Evolutionary conservation across 2,329 filamentous ascomycete genomes (phyloP).

Genomic region (Apiospora hydei): DNA sequence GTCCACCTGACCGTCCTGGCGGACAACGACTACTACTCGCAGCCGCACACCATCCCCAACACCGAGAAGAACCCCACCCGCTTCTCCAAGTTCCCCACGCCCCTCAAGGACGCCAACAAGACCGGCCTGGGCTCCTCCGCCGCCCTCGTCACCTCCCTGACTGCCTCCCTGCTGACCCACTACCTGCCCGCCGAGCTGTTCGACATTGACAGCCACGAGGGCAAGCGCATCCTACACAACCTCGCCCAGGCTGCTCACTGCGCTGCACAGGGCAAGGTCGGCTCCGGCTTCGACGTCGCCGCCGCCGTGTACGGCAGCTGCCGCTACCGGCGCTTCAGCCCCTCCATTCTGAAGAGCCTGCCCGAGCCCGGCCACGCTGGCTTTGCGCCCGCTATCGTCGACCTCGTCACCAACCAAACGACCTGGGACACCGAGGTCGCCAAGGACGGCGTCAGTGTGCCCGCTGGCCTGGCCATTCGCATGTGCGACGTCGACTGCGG

Average conservation of each 20-base stretch:
- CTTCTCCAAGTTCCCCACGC: constrained; percentile 81
- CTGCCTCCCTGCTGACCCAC: constrained; percentile 77
- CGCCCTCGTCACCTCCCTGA: constrained; percentile 88
- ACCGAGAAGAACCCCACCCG: constrained; percentile 48
- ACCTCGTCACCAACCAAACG: constrained; percentile 68
- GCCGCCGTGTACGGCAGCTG: constrained; percentile 92
- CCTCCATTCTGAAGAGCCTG: constrained; percentile 71
- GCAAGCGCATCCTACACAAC: constrained; percentile 79
- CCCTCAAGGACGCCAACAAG: constrained; percentile 84
- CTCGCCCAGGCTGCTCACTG: constrained; percentile 93
- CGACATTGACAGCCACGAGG: constrained; percentile 60
- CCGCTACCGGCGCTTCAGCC: constrained; percentile 91
- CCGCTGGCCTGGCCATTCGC: constrained; percentile 76
- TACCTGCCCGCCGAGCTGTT: constrained; percentile 69
- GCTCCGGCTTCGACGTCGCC: constrained; percentile 94
- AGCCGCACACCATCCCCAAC: constrained; percentile 51
- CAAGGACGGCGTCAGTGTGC: constrained; percentile 75
- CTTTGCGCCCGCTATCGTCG: constrained; percentile 71
- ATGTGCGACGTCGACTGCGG: constrained; percentile 98
- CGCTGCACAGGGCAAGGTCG: constrained; percentile 95
- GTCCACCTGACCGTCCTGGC: constrained; percentile 86
- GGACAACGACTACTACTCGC: constrained; percentile 96
- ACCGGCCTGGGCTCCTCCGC: constrained; percentile 95
- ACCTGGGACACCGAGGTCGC: constrained; percentile 83
- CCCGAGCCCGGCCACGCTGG: constrained; percentile 70